phyloP scores from a whole-genome alignment of 148 eudicot genomes.

The Rhododendron henanense region DNA sequence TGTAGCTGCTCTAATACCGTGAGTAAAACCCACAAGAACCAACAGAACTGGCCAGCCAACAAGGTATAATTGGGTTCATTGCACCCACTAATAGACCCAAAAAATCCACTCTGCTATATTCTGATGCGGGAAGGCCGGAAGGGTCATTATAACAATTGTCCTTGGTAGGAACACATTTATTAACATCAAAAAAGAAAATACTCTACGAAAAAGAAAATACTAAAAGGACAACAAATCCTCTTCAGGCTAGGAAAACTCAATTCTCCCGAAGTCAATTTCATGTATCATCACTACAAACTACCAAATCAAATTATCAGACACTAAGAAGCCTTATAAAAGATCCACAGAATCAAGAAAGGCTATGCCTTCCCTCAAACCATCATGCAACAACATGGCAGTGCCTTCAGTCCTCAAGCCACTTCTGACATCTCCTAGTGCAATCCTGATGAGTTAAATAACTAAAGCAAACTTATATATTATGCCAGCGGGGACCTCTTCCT shows the following conservation, averaged over 20 bases:
- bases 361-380: background rate
- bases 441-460: background rate
- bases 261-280: background rate
- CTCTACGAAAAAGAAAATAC: background rate
- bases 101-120: background rate
- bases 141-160: background rate
- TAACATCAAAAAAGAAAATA: too few relatives aligned
- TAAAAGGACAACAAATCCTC: background rate
- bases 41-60: background rate
- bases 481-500: background rate
- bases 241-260: background rate
- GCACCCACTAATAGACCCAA: background rate
- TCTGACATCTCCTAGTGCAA: background rate
- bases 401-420: background rate
- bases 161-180: background rate
- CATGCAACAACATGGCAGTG: background rate
- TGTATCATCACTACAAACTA: background rate
- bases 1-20: background rate
- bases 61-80: background rate
- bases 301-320: background rate
- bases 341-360: background rate
- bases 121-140: background rate
- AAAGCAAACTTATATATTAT: background rate
- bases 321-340: background rate
- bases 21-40: background rate